phyloP scores from a whole-genome alignment of 148 eudicot genomes.

The Heliosperma pusillum region DNA sequence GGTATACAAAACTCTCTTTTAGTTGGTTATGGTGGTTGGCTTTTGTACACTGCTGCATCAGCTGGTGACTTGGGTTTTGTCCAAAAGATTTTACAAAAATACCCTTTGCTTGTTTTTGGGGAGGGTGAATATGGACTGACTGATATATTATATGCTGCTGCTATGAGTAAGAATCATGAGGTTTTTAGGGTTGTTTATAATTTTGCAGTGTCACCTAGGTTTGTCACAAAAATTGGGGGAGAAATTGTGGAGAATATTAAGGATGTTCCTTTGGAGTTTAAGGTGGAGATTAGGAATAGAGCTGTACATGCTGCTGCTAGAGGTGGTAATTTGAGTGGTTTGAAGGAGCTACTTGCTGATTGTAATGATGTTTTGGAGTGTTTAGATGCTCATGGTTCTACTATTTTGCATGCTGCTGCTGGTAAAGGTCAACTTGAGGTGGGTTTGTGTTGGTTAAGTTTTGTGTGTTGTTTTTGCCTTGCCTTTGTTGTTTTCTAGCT shows the following conservation, averaged over 20 bases:
- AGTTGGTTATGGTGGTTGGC: slow-evolving; percentile 94
- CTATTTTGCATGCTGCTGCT: slow-evolving; percentile 85
- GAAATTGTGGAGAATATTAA: slow-evolving; percentile 33
- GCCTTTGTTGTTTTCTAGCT: neutral
- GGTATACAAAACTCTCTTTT: slow-evolving; percentile 43
- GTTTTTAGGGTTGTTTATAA: slow-evolving; percentile 68
- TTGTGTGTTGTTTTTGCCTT: neutral
- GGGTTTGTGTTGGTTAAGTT: slow-evolving; percentile 8
- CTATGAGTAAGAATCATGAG: slow-evolving; percentile 62
- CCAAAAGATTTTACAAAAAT: slow-evolving; percentile 39
- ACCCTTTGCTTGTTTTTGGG: slow-evolving; percentile 87
- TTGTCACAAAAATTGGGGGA: slow-evolving; percentile 33
- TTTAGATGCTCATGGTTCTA: slow-evolving; percentile 64
- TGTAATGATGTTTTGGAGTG: slow-evolving; percentile 50
- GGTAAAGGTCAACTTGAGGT: slow-evolving; percentile 90
- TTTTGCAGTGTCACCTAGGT: slow-evolving; percentile 70
- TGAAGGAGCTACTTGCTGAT: slow-evolving; percentile 57
- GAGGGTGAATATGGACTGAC: slow-evolving; percentile 97
- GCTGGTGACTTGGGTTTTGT: slow-evolving; percentile 83
- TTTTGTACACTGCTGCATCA: slow-evolving; percentile 88
- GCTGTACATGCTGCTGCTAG: slow-evolving; percentile 91
- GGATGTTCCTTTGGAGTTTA: slow-evolving; percentile 61
- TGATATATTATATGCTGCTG: slow-evolving; percentile 91
- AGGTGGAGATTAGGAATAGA: slow-evolving; percentile 75
- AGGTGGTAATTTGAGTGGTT: slow-evolving; percentile 73